Base-by-base conservation (phyloP, 2,329 filamentous ascomycete species). In the Nothopassalora personata region DNA sequence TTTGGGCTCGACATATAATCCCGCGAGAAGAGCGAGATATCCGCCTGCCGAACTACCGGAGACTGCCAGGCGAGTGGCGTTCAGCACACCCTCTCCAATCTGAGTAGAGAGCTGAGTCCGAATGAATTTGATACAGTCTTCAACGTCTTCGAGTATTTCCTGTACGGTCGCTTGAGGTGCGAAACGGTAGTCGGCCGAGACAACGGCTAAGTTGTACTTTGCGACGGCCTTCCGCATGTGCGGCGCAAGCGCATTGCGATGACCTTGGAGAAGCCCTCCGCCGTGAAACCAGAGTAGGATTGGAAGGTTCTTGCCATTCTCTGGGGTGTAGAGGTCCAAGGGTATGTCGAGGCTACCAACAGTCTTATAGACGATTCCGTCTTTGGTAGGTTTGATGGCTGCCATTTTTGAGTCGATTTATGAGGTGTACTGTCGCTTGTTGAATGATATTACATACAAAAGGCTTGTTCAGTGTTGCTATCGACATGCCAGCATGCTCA, bases 121-220 rank as follows among this genome's bases (percentile, higher is more conserved):
- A 51, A 71, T 68, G 59, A 69, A 72, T 18, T 59, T 54, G 51
- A 71, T 59, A 58, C 67, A 67, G 56, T 70, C 69, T 27, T 60
- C 54, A 28, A 72, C 66, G 43, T 72, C 70, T 49, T 67, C 65
- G 45, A 66, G 61, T 52, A 71, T 68, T 34, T 72, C 66, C 57
- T 65, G 56, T 11, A 73, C 57, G 58, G 64, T 63, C 36, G 69
- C 62, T 61, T 73, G 69, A 50, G 71, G 70, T 18, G 70, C 70
- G 7, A 72, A 62, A 19, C 70, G 67, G 53, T 72, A 72, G 61
- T 72, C 70, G 48, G 70, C 69, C 1, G 67, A 68, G n/a, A 71
- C 60, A 52, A 70, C 49, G 27, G 67, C 67, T 23, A 68, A 45
- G 27, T 66, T 62, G 60, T 70, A 64, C 19, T 64, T 63, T 5